Percentiles rank a stretch among this genome's conserved stretches.
These are phyloP conservation scores for Psilocybe tampanensis DNA, from an alignment of 768 basidiomycete genomes.

Conservation along the genomic window DNA sequence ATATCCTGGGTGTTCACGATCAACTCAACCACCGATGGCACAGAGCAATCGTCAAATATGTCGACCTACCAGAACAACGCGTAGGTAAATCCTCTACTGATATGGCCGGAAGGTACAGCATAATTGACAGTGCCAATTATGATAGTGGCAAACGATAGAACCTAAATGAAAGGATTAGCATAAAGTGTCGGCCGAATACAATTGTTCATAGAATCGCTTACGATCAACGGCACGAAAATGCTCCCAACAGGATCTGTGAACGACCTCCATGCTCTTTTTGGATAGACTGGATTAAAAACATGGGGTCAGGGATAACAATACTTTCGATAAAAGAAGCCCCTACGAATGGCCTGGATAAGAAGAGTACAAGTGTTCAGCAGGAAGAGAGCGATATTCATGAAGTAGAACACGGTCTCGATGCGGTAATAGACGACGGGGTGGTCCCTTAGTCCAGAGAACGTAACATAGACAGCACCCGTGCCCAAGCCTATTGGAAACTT, in stretches of 20 bases:
- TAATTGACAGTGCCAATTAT: slow-evolving; percentile 52
- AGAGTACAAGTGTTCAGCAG: slow-evolving; percentile 44
- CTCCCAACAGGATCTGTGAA: slow-evolving; percentile 47
- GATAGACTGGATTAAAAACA: slow-evolving; percentile 37
- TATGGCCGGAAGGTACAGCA: slow-evolving; percentile 38
- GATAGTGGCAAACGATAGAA: slow-evolving; percentile 52
- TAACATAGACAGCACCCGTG: slow-evolving; percentile 52
- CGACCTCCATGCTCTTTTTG: slow-evolving; percentile 41
- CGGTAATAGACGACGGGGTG: slow-evolving; percentile 32
- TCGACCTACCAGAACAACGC: slow-evolving; percentile 43
- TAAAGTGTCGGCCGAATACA: not conserved
- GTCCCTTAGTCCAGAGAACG: slow-evolving; percentile 40
- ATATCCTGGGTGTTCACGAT: slow-evolving; percentile 32
- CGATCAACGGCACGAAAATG: slow-evolving; percentile 42
- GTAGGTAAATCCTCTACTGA: slow-evolving; percentile 38
- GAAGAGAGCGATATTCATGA: slow-evolving; percentile 47
- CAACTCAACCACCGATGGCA: not conserved
- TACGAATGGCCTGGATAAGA: slow-evolving; percentile 43
- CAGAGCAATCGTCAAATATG: not conserved
- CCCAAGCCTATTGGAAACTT: slow-evolving; percentile 55
- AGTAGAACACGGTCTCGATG: slow-evolving; percentile 47
- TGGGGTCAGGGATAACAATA: not conserved
- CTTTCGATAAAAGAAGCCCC: slow-evolving; percentile 5
- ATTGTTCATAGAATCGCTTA: slow-evolving; percentile 2
- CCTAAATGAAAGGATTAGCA: slow-evolving; percentile 23